Evolutionary conservation across 2,329 filamentous ascomycete species (phyloP), one percentile per base, ranked within the genome.

Genomic region (Fusarium kyushuense): DNA sequence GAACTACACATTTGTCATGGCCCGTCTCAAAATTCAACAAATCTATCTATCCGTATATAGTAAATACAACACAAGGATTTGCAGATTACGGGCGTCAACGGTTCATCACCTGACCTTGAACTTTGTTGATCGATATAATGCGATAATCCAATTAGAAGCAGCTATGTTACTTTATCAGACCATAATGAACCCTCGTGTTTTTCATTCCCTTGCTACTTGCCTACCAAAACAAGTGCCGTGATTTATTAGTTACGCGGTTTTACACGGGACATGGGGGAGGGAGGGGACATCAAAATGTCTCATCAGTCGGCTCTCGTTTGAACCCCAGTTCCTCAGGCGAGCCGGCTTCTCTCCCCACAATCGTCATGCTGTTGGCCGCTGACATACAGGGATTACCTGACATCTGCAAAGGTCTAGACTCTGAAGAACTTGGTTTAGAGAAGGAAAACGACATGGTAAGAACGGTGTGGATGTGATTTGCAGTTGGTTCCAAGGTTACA

Each of bases 51-150:
- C 35, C 35, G 35, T 38, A 14, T 27, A 46, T 46, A 45, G 45
- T 30, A 45, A 45, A 62, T 32, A 54, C 30, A 46, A 36, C 35
- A 41, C 63, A 66, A 65, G 49, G 58, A 60, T 58, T 58, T 52
- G 53, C 65, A 38, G 57, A 69, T 73, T 69, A 62, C 71, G 65
- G 57, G 71, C 71, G 71, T 73, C 65, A 59, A 64, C 56, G 53
- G 33, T 35, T 56, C 61, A 73, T 73, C 71, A 73, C 71, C 71
- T 73, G 71, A 73, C 71, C 54, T 62, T 58, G 55, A 64, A 73
- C 64, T 58, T 48, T 62, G 58, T 63, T 56, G 48, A 57, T 57
- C 52, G n/a, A 35, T 40, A 41, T 33, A 29, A 42, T 14, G 19
- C n/a, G 23, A 27, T 11, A 49, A 27, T 38, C 47, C 47, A 49